phyloP scores from a whole-genome alignment of 73 alveolate species.

The Durusdinium trenchii region DNA sequence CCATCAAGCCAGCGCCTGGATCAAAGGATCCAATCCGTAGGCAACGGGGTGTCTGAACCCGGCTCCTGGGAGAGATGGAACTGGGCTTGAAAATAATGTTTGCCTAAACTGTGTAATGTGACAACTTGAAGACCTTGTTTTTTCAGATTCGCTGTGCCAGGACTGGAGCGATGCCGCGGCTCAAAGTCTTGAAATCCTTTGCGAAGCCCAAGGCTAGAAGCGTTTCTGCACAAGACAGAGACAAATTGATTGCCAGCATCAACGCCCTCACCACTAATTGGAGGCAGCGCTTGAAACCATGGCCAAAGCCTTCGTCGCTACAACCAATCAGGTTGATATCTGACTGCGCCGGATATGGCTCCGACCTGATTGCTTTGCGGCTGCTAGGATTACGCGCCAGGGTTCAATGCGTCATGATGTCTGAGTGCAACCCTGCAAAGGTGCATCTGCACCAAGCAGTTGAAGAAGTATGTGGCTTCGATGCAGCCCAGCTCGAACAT shows the following conservation, averaged over 20 bases:
- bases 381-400: neutral
- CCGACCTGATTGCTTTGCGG: neutral
- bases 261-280: neutral
- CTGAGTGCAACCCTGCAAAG: neutral
- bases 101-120: too few relatives aligned
- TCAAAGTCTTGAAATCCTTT: neutral
- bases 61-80: too few relatives aligned
- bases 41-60: too few relatives aligned
- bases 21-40: too few relatives aligned
- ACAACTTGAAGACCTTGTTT: too few relatives aligned
- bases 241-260: neutral
- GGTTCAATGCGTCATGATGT: neutral
- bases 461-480: neutral
- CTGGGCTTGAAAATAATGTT: too few relatives aligned
- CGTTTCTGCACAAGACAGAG: neutral
- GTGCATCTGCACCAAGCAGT: neutral
- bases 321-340: neutral
- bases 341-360: conserved; percentile 15
- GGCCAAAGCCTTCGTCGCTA: neutral
- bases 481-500: neutral
- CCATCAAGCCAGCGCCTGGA: too few relatives aligned
- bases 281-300: neutral
- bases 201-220: neutral
- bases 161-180: too few relatives aligned
- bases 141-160: too few relatives aligned